Conservation (phyloP, 768 basidiomycete species). For the Termitomyces bulborhizus region DNA sequence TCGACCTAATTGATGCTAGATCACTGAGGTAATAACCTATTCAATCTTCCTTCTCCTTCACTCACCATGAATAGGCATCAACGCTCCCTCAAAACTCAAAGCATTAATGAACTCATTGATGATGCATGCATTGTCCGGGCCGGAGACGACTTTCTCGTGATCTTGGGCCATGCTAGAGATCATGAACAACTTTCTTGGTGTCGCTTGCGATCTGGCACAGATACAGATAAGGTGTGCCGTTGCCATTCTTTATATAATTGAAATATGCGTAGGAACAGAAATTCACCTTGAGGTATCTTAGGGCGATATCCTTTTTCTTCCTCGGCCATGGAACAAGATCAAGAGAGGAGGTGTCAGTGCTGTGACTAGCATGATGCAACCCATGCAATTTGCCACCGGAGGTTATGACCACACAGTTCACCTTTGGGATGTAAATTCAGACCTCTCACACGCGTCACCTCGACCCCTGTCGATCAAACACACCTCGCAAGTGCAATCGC, state of each 20-base stretch:
- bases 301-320: slow-evolving; percentile 10
- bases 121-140: slow-evolving; percentile 33
- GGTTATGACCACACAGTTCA: slow-evolving; percentile 44
- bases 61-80: slow-evolving; percentile 13
- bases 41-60: neutral
- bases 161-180: slow-evolving; percentile 35
- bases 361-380: slow-evolving; percentile 33
- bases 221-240: slow-evolving; percentile 18
- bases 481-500: slow-evolving; percentile 33
- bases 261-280: neutral
- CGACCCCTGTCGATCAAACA: slow-evolving; percentile 34
- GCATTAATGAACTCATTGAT: slow-evolving; percentile 28
- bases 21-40: slow-evolving; percentile 15
- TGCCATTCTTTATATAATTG: neutral
- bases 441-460: slow-evolving; percentile 24
- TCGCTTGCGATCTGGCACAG: slow-evolving; percentile 11
- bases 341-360: slow-evolving; percentile 38
- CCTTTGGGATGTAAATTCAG: slow-evolving; percentile 35
- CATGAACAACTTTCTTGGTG: slow-evolving; percentile 24
- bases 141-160: slow-evolving; percentile 18
- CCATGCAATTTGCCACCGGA: slow-evolving; percentile 39
- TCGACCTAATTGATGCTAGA: slow-evolving; percentile 23
- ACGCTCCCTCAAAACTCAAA: slow-evolving; percentile 10
- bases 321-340: slow-evolving; percentile 23
- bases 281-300: neutral